A percentile compares a stretch with the other conserved stretches of the same genome.
Evolutionary conservation across 2,329 filamentous ascomycete genomes (phyloP).

Genomic region (Diaporthe sp.): DNA sequence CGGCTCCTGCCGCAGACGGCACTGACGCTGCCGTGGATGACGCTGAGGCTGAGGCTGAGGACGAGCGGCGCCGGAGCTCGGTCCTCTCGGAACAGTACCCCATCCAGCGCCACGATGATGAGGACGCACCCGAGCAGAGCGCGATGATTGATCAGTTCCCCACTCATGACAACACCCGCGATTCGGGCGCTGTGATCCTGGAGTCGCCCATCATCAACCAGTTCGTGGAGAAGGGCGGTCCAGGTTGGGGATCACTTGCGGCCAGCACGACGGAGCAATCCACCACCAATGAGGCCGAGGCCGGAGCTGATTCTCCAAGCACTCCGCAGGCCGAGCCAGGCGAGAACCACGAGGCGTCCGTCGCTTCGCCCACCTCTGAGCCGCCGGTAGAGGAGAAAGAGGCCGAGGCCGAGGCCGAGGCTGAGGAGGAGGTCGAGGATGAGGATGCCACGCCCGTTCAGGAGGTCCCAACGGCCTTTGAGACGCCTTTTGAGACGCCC

Average conservation of each 20-base stretch:
- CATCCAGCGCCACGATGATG: slow-evolving; percentile 13
- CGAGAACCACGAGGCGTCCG: background rate
- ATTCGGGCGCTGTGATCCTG: slow-evolving; percentile 25
- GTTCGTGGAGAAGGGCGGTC: slow-evolving; percentile 12
- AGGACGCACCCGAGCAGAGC: background rate
- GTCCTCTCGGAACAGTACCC: slow-evolving; percentile 2
- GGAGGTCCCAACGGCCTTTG: background rate
- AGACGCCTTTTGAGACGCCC: slow-evolving; percentile 28
- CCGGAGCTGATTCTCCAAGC: background rate
- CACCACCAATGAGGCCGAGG: background rate
- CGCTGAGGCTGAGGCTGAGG: background rate
- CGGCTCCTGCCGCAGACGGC: background rate
- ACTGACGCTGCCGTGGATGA: background rate
- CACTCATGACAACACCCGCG: background rate
- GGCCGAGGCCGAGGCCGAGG: background rate
- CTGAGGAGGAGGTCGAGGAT: background rate
- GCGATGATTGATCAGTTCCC: background rate
- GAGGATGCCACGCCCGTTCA: slow-evolving; percentile 2
- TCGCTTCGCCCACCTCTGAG: background rate
- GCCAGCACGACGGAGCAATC: background rate
- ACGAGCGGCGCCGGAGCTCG: background rate
- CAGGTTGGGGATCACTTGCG: slow-evolving; percentile 4
- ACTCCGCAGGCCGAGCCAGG: background rate
- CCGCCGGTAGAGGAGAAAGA: background rate
- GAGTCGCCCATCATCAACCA: slow-evolving; percentile 24